phyloP scores from a whole-genome alignment of 2,329 filamentous ascomycete species.

The Cadophora sp. region DNA sequence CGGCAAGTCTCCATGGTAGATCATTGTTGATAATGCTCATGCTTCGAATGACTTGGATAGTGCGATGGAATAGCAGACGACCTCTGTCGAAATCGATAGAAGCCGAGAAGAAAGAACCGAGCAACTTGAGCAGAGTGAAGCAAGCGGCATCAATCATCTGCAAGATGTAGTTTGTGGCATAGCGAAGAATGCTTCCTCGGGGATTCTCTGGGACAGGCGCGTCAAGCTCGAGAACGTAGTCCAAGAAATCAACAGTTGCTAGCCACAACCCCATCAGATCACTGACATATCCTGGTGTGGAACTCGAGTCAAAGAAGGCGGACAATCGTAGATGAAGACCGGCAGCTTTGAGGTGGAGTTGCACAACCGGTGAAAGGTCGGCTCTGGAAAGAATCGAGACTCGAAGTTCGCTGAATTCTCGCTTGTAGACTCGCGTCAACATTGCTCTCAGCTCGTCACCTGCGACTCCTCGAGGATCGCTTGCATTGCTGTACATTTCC shows the following conservation, averaged over 20 bases:
- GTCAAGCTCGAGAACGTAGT: slow-evolving; percentile 61
- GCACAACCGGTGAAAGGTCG: slow-evolving; percentile 62
- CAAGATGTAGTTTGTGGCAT: slow-evolving; percentile 78
- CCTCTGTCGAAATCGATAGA: slow-evolving; percentile 74
- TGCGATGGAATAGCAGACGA: slow-evolving; percentile 72
- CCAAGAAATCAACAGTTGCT: slow-evolving; percentile 72
- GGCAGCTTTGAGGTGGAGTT: slow-evolving; percentile 75
- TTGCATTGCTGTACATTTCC: slow-evolving; percentile 80
- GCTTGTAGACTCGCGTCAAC: slow-evolving; percentile 69
- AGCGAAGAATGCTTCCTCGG: slow-evolving; percentile 59
- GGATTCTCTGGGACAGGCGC: slow-evolving; percentile 55
- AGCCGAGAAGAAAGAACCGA: slow-evolving; percentile 77
- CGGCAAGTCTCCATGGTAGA: slow-evolving; percentile 78
- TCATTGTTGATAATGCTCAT: slow-evolving; percentile 82
- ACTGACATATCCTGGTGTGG: slow-evolving; percentile 73
- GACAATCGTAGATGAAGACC: slow-evolving; percentile 78
- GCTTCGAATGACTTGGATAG: slow-evolving; percentile 72
- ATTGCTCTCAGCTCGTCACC: slow-evolving; percentile 72
- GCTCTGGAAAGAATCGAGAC: slow-evolving; percentile 63
- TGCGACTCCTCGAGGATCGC: slow-evolving; percentile 72
- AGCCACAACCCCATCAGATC: slow-evolving; percentile 80
- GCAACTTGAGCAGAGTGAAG: slow-evolving; percentile 79
- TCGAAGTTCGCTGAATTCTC: slow-evolving; percentile 69
- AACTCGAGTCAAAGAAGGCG: slow-evolving; percentile 81
- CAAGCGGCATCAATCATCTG: slow-evolving; percentile 86